Base-by-base conservation (phyloP, 176 grass and related monocot genomes). In the Oryza nivara region DNA sequence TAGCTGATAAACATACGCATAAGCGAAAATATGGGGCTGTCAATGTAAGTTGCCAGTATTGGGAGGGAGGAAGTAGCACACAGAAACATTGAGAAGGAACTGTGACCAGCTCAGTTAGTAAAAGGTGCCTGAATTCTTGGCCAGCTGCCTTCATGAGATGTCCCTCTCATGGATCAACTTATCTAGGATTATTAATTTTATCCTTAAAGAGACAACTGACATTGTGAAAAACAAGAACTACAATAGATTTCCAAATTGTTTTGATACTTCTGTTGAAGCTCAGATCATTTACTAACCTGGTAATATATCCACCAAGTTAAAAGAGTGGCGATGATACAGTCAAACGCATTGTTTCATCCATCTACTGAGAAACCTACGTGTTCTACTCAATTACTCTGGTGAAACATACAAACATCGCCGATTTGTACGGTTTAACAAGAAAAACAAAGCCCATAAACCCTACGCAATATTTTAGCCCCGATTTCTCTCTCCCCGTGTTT, bases 341-440 rank as follows among this genome's bases (percentile, higher is more conserved):
- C 14, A 56, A 56, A 19, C 52, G 52, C 52, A 56, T 56, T 56
- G 52, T 56, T 56, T 56, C 52, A 56, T 56, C 52, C 52, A 56
- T 56, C 16, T 56, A 19, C 52, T 7, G 52, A 56, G 14, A 54
- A 19, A 17, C 51, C 0, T 54, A 1, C 51, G 4, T 54, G 51
- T 54, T 54, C 17, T 48, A 48, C 46, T 48, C 11, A 48, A 9
- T 72, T 3, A 70, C 7, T 48, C 6, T 22, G n/a, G 12, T 23
- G 20, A 41, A 9, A 16, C 51, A 28, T 26, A 74, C 58, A 83
- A 25, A 72, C 64, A 7, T 47, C 4, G 9, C 17, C 10, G 16
- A 20, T 48, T 7, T 65, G 54, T 65, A 47, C 56, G 44, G 41
- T 49, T 82, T 78, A 38, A 77, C 19, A 26, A 71, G 32, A 72